Percentiles rank a stretch among this genome's conserved stretches.
These are phyloP conservation scores for Setaria italica DNA, from an alignment of 202 grass and related monocot species.

Conservation along the genomic window DNA sequence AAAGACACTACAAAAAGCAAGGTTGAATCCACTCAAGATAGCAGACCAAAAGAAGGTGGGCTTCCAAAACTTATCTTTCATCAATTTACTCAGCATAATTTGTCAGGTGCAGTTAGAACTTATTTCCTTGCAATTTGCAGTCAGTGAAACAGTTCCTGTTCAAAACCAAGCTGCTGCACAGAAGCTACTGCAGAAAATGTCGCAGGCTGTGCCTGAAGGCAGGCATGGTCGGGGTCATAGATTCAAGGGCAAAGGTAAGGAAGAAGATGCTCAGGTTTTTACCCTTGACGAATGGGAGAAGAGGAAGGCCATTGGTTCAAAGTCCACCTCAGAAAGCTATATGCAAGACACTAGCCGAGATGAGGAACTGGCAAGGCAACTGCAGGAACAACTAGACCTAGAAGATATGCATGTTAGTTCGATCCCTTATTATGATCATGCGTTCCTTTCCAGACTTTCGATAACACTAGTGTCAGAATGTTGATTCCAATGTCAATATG, in stretches of 20 bases:
- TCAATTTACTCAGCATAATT: neutral
- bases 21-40: slow-evolving; percentile 57
- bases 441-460: slow-evolving; percentile 9
- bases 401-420: slow-evolving; percentile 67
- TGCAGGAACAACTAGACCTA: slow-evolving; percentile 84
- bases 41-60: slow-evolving; percentile 89
- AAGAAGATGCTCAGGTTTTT: slow-evolving; percentile 81
- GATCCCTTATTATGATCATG: neutral
- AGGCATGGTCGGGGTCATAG: slow-evolving; percentile 48
- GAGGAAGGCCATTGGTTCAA: slow-evolving; percentile 54
- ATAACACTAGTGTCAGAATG: neutral
- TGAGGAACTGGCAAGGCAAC: slow-evolving; percentile 82
- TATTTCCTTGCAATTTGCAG: slow-evolving; percentile 44
- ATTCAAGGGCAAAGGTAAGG: slow-evolving; percentile 70
- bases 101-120: slow-evolving; percentile 3
- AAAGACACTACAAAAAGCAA: slow-evolving; percentile 40
- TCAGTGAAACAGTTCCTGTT: slow-evolving; percentile 86
- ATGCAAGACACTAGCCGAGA: slow-evolving; percentile 73
- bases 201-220: slow-evolving; percentile 55
- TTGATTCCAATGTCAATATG: slow-evolving; percentile 14
- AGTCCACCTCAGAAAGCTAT: slow-evolving; percentile 34
- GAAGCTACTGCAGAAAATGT: slow-evolving; percentile 95
- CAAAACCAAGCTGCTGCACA: slow-evolving; percentile 95
- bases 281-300: slow-evolving; percentile 98
- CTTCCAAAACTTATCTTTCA: neutral